Percentiles rank a stretch among this genome's conserved stretches.
phyloP scores from a whole-genome alignment of 2,329 filamentous ascomycete genomes.

The Graphiopsis chlorocephala region DNA sequence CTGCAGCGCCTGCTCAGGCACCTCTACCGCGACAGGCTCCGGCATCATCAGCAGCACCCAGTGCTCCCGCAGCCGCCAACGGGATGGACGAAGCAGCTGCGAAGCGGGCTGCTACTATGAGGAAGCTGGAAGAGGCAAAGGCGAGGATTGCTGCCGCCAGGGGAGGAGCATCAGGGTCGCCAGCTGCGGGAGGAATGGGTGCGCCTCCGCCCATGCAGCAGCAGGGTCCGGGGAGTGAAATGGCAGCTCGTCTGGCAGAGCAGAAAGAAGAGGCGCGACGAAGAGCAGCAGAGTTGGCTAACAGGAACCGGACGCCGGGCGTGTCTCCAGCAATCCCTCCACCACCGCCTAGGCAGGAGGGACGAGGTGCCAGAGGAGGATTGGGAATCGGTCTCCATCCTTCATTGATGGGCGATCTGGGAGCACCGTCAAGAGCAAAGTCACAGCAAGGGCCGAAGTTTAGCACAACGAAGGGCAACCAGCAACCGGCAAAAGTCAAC shows the following conservation, averaged over 20 bases:
- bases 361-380: conserved; percentile 59
- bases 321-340: conserved; percentile 30
- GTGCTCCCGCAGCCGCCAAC: conserved; percentile 1
- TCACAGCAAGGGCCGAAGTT: conserved; percentile 50
- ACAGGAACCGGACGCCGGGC: not conserved
- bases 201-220: not conserved
- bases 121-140: conserved; percentile 36
- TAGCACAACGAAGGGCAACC: conserved; percentile 54
- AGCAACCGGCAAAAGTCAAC: conserved; percentile 47
- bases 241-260: conserved; percentile 13
- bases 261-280: conserved; percentile 13
- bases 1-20: conserved; percentile 17
- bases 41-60: conserved; percentile 19
- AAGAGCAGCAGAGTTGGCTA: conserved; percentile 11
- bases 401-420: conserved; percentile 57
- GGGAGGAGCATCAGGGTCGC: conserved; percentile 16
- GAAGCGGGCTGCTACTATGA: conserved; percentile 30
- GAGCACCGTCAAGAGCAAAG: conserved; percentile 41
- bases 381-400: conserved; percentile 76
- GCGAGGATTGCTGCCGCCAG: conserved; percentile 31
- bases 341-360: conserved; percentile 47
- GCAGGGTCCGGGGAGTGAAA: conserved; percentile 14
- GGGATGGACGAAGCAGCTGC: conserved; percentile 18
- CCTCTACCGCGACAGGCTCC: conserved; percentile 18
- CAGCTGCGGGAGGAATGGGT: conserved; percentile 13